Conservation (phyloP, 2,329 filamentous ascomycete species). For the Aschersonia sp. region DNA sequence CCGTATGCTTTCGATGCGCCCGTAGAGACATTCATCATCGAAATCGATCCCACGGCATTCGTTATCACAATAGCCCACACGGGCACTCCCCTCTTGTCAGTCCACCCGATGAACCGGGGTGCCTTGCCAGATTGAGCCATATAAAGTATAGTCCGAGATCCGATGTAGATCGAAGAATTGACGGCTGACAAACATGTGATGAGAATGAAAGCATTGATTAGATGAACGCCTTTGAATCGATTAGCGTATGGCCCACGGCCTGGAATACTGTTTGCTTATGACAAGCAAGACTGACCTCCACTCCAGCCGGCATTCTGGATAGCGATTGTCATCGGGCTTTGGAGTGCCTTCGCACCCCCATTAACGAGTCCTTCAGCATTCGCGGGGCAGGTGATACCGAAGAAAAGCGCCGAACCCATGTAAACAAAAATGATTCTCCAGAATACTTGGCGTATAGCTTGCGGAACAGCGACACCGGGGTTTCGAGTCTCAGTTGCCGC, state of each 20-base stretch:
- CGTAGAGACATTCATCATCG: constrained; percentile 61
- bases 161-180: constrained; percentile 67
- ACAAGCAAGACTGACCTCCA: constrained; percentile 28
- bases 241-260: constrained; percentile 1
- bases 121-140: constrained; percentile 64
- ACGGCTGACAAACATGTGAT: constrained; percentile 58
- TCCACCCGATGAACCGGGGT: constrained; percentile 53
- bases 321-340: constrained; percentile 61
- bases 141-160: constrained; percentile 58
- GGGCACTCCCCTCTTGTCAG: constrained; percentile 48
- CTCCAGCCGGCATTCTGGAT: constrained; percentile 62
- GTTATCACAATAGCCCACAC: constrained; percentile 51
- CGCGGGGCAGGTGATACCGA: constrained; percentile 58
- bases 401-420: constrained; percentile 61
- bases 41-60: constrained; percentile 55
- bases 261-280: not conserved
- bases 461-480: constrained; percentile 38
- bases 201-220: constrained; percentile 68
- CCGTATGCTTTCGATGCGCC: constrained; percentile 49
- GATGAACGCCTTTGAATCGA: constrained; percentile 34
- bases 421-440: constrained; percentile 49
- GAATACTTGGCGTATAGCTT: constrained; percentile 45
- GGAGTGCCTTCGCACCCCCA: constrained; percentile 45
- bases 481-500: constrained; percentile 48
- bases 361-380: constrained; percentile 50